Evolutionary conservation across 2,329 filamentous ascomycete genomes (phyloP), one percentile per base, ranked within the genome.

Genomic region (Epicoccum nigrum): DNA sequence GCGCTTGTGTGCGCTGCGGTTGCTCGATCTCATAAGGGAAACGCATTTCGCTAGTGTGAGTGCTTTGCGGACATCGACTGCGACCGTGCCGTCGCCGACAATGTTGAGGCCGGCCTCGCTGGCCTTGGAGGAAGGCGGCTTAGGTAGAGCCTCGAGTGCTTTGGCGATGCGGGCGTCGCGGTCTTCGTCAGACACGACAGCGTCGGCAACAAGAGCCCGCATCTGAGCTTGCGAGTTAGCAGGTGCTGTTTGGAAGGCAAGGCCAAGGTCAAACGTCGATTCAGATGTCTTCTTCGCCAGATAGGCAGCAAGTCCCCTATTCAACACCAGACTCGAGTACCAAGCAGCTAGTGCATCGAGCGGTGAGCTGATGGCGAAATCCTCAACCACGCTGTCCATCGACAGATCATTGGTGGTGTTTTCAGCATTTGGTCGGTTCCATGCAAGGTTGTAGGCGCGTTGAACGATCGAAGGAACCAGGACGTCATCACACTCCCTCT

Each of bases 331-430:
- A 57, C 85, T 90, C 0, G 92, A 95, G 78, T 87, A 94, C 92
- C 92, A 97, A 2, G 92, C 90, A 6, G 92, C 90, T 43, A 97
- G 84, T 11, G 91, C 92, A 72, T 97, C 93, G 59, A 97, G 83
- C 0, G 92, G 90, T 15, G 90, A 94, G 44, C 89, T 85, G 54
- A 97, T 89, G 2, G 91, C 87, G 44, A 85, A 84, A 65, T 97
- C 93, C 52, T 94, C 89, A 3, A 94, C 89, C 1, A 96, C 90
- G 5, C 84, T 81, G 67, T 95, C 89, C 81, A 95, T 88, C 39
- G 89, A 85, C 44, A 87, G 85, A 56, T 90, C 87, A 3, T 81
- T 78, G 34, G 80, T 76, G 0, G 86, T 82, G 23, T 86, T 85
- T 63, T 89, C 79, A 2, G 86, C 85, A 0, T 88, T 93, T 4